A percentile compares a stretch with the other conserved stretches of the same genome.
Evolutionary conservation across 306 rosid genomes (phyloP).

Genomic region (Quercus berberidifolia): DNA sequence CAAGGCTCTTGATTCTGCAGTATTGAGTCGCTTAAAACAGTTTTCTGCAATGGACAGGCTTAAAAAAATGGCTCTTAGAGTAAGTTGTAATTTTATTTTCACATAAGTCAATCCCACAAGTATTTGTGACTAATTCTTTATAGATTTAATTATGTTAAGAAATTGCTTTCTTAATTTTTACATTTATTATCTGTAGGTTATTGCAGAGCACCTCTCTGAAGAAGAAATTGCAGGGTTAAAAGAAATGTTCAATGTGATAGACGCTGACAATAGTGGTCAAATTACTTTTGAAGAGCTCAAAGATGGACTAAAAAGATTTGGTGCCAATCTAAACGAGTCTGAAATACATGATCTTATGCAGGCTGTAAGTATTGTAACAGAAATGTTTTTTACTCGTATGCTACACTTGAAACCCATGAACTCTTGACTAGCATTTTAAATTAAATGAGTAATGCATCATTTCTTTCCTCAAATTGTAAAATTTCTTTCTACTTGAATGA

Average conservation of each 20-base stretch:
- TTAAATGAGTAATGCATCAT: not conserved
- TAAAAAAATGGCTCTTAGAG: constrained; percentile 93
- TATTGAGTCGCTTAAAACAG: constrained; percentile 80
- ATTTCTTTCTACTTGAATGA: too few species aligned
- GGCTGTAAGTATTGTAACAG: constrained; percentile 53
- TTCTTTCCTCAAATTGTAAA: not conserved
- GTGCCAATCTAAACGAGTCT: constrained; percentile 73
- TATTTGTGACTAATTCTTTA: not conserved
- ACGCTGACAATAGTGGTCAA: constrained; percentile 80
- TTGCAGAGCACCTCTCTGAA: constrained; percentile 77
- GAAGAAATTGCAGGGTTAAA: constrained; percentile 87
- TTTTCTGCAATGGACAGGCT: constrained; percentile 86
- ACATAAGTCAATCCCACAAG: not conserved
- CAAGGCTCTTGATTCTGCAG: constrained; percentile 85
- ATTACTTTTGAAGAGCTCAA: constrained; percentile 86
- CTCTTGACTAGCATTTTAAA: not conserved
- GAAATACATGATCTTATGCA: constrained; percentile 78
- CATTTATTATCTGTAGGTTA: constrained; percentile 47
- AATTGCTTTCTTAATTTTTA: constrained; percentile 7
- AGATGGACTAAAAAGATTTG: constrained; percentile 66
- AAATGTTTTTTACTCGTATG: not conserved
- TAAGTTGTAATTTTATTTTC: constrained; percentile 29
- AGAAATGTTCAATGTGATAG: constrained; percentile 82
- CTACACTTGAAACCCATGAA: not conserved
- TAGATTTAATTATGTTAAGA: not conserved